These are phyloP conservation scores for Ogataea neopini DNA, from an alignment of 805 yeast species.

Conservation along the genomic window DNA sequence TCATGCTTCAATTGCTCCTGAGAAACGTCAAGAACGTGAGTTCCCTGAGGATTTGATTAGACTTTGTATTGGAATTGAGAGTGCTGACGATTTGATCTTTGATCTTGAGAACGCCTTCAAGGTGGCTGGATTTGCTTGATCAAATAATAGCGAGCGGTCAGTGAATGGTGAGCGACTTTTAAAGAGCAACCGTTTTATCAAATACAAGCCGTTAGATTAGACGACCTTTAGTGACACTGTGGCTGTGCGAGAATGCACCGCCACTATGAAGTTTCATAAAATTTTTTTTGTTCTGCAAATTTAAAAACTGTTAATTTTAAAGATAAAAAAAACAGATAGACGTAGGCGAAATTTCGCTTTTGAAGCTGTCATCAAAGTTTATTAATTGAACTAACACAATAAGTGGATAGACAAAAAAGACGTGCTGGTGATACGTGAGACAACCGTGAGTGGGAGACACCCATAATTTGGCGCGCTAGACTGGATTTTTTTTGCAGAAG, in stretches of 20 bases:
- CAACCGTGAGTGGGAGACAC: conserved; percentile 3
- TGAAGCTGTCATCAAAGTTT: neutral
- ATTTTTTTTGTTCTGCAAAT: conserved; percentile 15
- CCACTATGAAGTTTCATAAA: conserved; percentile 8
- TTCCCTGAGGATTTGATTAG: conserved; percentile 92
- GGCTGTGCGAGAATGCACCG: neutral
- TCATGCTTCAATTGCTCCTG: conserved; percentile 92
- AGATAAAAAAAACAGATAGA: conserved; percentile 1
- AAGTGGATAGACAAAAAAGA: neutral
- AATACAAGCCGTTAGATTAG: no score
- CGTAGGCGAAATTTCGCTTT: neutral
- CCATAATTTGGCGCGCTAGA: neutral
- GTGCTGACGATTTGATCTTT: conserved; percentile 73
- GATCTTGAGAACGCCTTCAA: conserved; percentile 74
- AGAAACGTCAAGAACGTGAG: conserved; percentile 81
- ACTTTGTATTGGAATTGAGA: conserved; percentile 90
- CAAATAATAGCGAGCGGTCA: no score
- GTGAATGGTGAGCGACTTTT: no score
- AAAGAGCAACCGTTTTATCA: no score
- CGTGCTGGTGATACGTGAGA: conserved; percentile 2
- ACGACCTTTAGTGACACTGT: no score
- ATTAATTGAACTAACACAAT: neutral
- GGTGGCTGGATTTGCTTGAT: conserved; percentile 60
- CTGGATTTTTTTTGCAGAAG: neutral
- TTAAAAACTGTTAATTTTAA: neutral